Evolutionary conservation across 2,329 filamentous ascomycete species (phyloP).

Genomic region (Eurotiales sp.): DNA sequence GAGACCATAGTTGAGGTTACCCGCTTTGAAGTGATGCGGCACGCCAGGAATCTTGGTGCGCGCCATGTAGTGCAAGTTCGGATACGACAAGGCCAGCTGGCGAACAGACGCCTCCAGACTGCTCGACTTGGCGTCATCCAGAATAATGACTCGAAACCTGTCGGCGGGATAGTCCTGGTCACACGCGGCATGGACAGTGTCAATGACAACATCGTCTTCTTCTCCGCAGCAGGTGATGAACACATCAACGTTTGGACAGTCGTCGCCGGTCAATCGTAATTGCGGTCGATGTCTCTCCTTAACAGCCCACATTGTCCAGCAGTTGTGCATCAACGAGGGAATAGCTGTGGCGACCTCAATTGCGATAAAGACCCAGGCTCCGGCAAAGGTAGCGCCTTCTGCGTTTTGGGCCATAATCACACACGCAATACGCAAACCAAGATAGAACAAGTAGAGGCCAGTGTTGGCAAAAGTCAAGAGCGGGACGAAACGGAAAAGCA

Average conservation of each 20-base stretch:
- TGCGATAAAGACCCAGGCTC: conserved; percentile 57
- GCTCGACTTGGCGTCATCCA: conserved; percentile 37
- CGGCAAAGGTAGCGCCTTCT: conserved; percentile 39
- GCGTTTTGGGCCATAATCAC: conserved; percentile 50
- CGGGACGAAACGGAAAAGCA: conserved; percentile 31
- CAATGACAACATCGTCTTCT: conserved; percentile 38
- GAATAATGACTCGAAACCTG: conserved; percentile 34
- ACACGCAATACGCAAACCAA: conserved; percentile 51
- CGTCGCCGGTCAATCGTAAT: conserved; percentile 34
- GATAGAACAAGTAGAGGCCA: conserved; percentile 43
- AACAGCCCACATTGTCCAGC: conserved; percentile 56
- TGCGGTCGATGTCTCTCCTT: conserved; percentile 54
- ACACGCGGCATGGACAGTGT: conserved; percentile 37
- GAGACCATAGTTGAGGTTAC: conserved; percentile 60
- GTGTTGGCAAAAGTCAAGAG: conserved; percentile 34
- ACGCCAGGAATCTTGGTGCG: conserved; percentile 38
- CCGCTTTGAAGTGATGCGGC: conserved; percentile 58
- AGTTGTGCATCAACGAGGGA: conserved; percentile 55
- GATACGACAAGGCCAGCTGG: conserved; percentile 31
- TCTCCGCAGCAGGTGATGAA: conserved; percentile 45
- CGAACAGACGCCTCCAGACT: conserved; percentile 33
- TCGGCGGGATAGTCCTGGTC: conserved; percentile 40
- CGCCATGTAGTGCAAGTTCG: conserved; percentile 42
- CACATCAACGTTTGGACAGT: conserved; percentile 40
- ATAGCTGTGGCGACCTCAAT: conserved; percentile 53